phyloP scores from a whole-genome alignment of 306 rosid species.

The Acacia acuminata region DNA sequence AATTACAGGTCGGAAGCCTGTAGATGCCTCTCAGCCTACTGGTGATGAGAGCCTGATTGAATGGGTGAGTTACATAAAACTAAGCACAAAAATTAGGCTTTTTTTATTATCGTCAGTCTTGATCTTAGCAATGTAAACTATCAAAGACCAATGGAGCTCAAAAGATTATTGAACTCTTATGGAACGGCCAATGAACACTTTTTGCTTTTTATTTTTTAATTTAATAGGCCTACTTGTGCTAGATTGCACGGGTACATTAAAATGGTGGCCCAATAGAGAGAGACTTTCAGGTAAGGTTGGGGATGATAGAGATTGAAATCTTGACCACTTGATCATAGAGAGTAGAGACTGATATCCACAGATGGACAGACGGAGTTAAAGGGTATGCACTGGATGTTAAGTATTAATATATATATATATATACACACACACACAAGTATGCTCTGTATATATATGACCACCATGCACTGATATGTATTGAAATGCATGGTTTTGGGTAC shows the following conservation, averaged over 20 bases:
- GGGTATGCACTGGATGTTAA: neutral
- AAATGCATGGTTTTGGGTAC: neutral
- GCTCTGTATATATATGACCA: too few relatives aligned
- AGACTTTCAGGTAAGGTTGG: neutral
- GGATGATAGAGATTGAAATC: neutral
- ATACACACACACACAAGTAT: too few relatives aligned
- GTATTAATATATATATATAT: neutral
- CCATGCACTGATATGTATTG: neutral
- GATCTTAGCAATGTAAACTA: neutral
- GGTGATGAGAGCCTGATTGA: slow-evolving; percentile 98
- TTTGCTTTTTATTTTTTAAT: neutral
- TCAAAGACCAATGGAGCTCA: neutral
- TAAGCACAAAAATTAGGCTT: neutral
- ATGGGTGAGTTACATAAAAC: slow-evolving; percentile 68
- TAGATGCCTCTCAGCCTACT: slow-evolving; percentile 89
- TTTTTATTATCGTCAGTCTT: neutral
- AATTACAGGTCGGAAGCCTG: slow-evolving; percentile 93
- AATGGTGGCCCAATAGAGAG: too few relatives aligned
- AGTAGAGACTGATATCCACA: too few relatives aligned
- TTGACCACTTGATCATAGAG: too few relatives aligned
- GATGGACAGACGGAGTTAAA: neutral
- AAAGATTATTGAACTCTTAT: neutral
- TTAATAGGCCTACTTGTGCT: neutral
- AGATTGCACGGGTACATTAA: neutral
- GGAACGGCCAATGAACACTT: neutral